Evolutionary conservation across 148 eudicot genomes (phyloP).

Genomic region (Drosera capensis): DNA sequence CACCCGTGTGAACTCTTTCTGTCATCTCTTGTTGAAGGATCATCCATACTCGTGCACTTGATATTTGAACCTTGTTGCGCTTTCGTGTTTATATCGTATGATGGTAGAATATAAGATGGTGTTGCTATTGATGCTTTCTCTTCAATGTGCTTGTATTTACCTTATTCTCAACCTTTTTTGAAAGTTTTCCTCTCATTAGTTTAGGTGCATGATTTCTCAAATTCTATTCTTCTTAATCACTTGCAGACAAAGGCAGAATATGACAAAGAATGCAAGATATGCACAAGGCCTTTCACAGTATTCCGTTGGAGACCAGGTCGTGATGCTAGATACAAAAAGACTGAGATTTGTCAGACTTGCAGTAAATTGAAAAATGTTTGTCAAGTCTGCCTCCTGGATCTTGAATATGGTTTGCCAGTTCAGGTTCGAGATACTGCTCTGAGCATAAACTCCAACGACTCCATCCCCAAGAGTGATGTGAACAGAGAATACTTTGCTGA

Average conservation of each 20-base stretch:
- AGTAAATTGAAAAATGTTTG: slow-evolving; percentile 89
- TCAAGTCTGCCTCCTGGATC: slow-evolving; percentile 97
- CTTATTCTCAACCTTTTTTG: no score
- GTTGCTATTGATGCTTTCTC: no score
- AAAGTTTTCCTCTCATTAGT: no score
- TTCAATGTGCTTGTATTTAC: no score
- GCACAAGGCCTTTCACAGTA: slow-evolving; percentile 88
- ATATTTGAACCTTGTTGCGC: no score
- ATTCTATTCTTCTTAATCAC: neutral
- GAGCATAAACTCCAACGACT: slow-evolving; percentile 75
- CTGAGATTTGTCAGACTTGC: slow-evolving; percentile 91
- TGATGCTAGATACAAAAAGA: slow-evolving; percentile 86
- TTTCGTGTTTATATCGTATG: no score
- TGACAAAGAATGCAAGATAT: slow-evolving; percentile 93
- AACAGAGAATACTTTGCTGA: slow-evolving; percentile 91
- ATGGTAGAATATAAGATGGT: no score
- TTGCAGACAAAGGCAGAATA: slow-evolving; percentile 75
- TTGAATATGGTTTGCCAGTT: slow-evolving; percentile 90
- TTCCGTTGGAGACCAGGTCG: slow-evolving; percentile 99
- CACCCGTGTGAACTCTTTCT: no score
- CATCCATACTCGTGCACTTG: no score
- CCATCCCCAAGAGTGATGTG: slow-evolving; percentile 96
- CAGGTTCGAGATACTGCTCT: slow-evolving; percentile 94
- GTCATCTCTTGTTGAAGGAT: no score
- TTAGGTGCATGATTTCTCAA: neutral